Percentiles rank a stretch among this genome's conserved stretches.
These are phyloP conservation scores for Colletotrichum liaoningense DNA, from an alignment of 2,329 filamentous ascomycete genomes.

Conservation along the genomic window DNA sequence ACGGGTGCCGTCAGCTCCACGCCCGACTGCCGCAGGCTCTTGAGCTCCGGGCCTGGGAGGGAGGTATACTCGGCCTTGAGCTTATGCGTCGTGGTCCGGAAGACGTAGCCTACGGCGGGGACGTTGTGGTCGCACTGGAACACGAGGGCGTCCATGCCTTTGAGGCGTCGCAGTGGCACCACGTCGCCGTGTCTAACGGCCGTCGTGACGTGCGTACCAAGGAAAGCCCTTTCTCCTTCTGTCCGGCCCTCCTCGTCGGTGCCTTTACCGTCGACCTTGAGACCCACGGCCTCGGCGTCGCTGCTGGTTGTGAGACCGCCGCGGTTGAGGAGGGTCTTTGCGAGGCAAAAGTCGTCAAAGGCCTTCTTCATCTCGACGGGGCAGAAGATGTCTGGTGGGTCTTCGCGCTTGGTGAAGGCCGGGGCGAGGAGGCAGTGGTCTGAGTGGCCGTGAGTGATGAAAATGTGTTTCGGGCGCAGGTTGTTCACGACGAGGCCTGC, in stretches of 20 bases:
- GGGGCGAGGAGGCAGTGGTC: slow-evolving; percentile 58
- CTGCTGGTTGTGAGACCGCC: slow-evolving; percentile 49
- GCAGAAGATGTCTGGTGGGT: slow-evolving; percentile 59
- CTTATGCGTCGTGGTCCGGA: slow-evolving; percentile 51
- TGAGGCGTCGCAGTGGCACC: slow-evolving; percentile 48
- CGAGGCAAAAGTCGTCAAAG: slow-evolving; percentile 53
- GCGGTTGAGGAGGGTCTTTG: slow-evolving; percentile 55
- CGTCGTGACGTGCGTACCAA: slow-evolving; percentile 54
- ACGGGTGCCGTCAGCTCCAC: slow-evolving; percentile 53
- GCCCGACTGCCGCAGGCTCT: slow-evolving; percentile 50
- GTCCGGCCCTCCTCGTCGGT: slow-evolving; percentile 36
- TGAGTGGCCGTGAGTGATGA: slow-evolving; percentile 61
- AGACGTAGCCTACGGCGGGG: slow-evolving; percentile 60
- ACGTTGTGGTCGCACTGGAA: slow-evolving; percentile 60
- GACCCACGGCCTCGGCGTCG: slow-evolving; percentile 38
- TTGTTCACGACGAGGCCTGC: slow-evolving; percentile 59
- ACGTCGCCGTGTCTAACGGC: slow-evolving; percentile 49
- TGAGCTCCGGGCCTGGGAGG: slow-evolving; percentile 50
- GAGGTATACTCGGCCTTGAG: slow-evolving; percentile 51
- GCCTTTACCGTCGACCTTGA: slow-evolving; percentile 34
- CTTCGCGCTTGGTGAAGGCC: slow-evolving; percentile 55
- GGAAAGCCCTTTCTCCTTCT: slow-evolving; percentile 39
- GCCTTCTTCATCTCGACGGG: slow-evolving; percentile 52
- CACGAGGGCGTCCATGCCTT: slow-evolving; percentile 52
- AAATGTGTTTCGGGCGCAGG: slow-evolving; percentile 59